Evolutionary conservation across 139 green algal species (phyloP).

Genomic region (Dunaliella sp.): DNA sequence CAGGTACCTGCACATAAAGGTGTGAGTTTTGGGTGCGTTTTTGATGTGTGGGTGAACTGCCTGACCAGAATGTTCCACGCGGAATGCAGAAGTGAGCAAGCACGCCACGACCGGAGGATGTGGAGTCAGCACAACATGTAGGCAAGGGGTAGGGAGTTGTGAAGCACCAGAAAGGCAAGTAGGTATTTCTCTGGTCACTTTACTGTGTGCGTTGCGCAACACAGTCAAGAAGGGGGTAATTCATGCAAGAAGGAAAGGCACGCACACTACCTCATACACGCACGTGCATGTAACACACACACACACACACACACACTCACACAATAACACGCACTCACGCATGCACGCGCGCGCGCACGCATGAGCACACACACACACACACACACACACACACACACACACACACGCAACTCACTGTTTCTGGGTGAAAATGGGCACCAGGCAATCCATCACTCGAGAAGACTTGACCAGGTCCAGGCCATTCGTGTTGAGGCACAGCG

Average conservation of each 20-base stretch:
- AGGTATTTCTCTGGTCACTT: too few species aligned
- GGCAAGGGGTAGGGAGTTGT: not conserved
- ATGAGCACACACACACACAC: too few species aligned
- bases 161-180: not conserved
- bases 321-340: too few species aligned
- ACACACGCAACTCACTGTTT: conserved; percentile 17
- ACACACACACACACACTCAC: conserved; percentile 27
- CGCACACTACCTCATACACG: too few species aligned
- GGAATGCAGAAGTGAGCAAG: conserved; percentile 10
- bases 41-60: too few species aligned
- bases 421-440: conserved; percentile 78
- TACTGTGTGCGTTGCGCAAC: too few species aligned
- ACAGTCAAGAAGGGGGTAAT: too few species aligned
- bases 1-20: conserved; percentile 52
- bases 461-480: conserved; percentile 74
- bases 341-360: too few species aligned
- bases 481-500: conserved; percentile 82
- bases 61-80: too few species aligned
- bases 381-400: conserved; percentile 17
- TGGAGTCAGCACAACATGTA: not conserved
- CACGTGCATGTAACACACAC: too few species aligned
- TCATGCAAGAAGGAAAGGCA: too few species aligned
- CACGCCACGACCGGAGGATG: not conserved
- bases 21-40: too few species aligned
- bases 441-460: conserved; percentile 44